These are phyloP conservation scores for Brasilioporus rufonigricans DNA, from an alignment of 768 basidiomycete species.

Conservation along the genomic window DNA sequence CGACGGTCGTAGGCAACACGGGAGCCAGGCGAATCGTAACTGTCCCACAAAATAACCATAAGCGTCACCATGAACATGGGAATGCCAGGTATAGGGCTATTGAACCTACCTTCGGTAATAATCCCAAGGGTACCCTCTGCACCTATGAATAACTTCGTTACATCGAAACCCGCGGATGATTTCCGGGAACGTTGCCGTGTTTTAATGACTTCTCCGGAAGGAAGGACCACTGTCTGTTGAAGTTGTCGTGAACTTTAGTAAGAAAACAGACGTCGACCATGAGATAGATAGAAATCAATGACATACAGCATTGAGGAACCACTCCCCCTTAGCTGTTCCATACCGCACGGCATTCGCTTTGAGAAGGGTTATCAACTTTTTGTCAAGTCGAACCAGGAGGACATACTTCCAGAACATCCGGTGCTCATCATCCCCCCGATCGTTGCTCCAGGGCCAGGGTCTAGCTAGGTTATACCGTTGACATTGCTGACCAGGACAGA, in stretches of 20 bases:
- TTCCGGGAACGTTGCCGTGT: conserved; percentile 78
- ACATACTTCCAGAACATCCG: conserved; percentile 79
- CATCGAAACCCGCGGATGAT: conserved; percentile 84
- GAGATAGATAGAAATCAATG: too few species aligned
- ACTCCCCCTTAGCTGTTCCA: conserved; percentile 86
- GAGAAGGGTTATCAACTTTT: conserved; percentile 17
- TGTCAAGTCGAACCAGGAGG: neutral
- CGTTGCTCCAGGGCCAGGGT: conserved; percentile 76
- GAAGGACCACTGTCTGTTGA: conserved; percentile 79
- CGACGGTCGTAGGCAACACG: conserved; percentile 77
- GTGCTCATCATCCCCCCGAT: conserved; percentile 87
- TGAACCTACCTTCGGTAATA: conserved; percentile 68
- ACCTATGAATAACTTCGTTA: conserved; percentile 84
- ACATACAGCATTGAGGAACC: conserved; percentile 82
- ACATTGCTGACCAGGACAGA: neutral
- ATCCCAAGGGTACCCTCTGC: conserved; percentile 84
- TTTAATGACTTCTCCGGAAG: conserved; percentile 87
- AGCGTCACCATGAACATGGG: neutral
- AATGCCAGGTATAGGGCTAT: neutral
- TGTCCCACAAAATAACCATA: conserved; percentile 22
- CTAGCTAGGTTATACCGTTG: conserved; percentile 44
- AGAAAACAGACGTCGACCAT: neutral
- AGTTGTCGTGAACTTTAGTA: neutral
- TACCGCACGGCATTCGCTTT: conserved; percentile 80
- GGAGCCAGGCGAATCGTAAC: conserved; percentile 83